Evolutionary conservation across 208 protist species (phyloP), one percentile per base, ranked within the genome.

Genomic region (Trypanosoma congolense): DNA sequence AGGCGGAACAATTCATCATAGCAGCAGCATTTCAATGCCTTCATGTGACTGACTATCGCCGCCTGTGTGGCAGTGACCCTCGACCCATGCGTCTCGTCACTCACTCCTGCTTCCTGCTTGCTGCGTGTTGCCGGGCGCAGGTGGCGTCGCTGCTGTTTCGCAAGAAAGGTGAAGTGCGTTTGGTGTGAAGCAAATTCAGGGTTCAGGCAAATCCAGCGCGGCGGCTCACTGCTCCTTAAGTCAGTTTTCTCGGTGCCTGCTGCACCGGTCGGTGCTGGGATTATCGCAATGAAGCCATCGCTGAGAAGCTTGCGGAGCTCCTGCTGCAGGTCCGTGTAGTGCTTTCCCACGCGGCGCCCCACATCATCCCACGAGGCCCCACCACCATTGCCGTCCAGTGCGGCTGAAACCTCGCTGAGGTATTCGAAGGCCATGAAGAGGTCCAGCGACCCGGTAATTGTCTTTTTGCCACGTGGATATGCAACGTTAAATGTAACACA

Each of bases 11-110:
- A 61, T 38, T 80, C 71, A 28, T 71, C 55, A 60, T 78, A 69
- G 16, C 21, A 44, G 35, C 68, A 63, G 28, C 47, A 33, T 31
- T 65, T 61, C 21, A 49, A 48, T 30, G 46, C 50, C 62, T 81
- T 87, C 69, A 87, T 75, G 2, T 65, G 51, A 40, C 70, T 61
- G 24, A 77, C 68, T 38, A 80, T 56, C n/a, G 40, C 54, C 5
- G 56, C 47, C 67, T 72, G 58, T 33, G 26, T 56, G 4, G 29
- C 54, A 19, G 64, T 45, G 41, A 73, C 30, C 16, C 43, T 42
- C 48, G 65, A 44, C n/a, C 24, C 24, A 26, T 31, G 50, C 21
- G 56, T 33, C 12, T 61, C 65, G n/a, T 19, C 51, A 44, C 10
- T 33, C 10, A 36, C 43, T 45, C 43, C 64, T 40, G 6, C 63